These are phyloP conservation scores for Penicillium steckii DNA, from an alignment of 495 filamentous ascomycete genomes.

Conservation along the genomic window DNA sequence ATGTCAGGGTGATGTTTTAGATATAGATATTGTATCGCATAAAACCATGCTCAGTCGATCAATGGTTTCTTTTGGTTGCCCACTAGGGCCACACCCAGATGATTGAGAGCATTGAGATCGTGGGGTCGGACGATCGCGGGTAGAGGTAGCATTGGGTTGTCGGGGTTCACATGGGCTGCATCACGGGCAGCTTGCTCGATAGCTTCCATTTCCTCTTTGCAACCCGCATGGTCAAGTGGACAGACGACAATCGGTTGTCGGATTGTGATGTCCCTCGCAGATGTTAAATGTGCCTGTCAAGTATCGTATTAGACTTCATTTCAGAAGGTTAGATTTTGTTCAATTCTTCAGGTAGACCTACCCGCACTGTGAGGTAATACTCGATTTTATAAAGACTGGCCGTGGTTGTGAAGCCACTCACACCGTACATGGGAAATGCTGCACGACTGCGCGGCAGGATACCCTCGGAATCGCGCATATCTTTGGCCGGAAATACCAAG, in stretches of 20 bases:
- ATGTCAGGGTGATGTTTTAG: slow-evolving; percentile 6
- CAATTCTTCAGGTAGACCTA: slow-evolving; percentile 45
- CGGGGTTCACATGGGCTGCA: slow-evolving; percentile 77
- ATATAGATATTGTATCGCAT: not conserved
- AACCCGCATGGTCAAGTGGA: slow-evolving; percentile 89
- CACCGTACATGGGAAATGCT: slow-evolving; percentile 84
- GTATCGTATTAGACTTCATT: slow-evolving; percentile 4
- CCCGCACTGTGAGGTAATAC: slow-evolving; percentile 93
- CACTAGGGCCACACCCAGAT: slow-evolving; percentile 81
- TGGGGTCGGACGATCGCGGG: slow-evolving; percentile 74
- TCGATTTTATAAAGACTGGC: slow-evolving; percentile 97
- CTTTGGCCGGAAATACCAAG: slow-evolving; percentile 87
- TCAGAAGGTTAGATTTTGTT: not conserved
- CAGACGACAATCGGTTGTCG: slow-evolving; percentile 96
- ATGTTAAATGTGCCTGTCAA: slow-evolving; percentile 80
- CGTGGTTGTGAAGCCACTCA: slow-evolving; percentile 89
- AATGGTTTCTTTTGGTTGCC: slow-evolving; percentile 82
- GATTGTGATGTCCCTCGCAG: slow-evolving; percentile 83
- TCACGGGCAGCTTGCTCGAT: slow-evolving; percentile 95
- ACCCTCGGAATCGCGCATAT: slow-evolving; percentile 83
- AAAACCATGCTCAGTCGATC: slow-evolving; percentile 67
- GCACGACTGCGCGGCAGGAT: slow-evolving; percentile 81
- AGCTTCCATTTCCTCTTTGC: slow-evolving; percentile 97
- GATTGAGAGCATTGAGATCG: slow-evolving; percentile 72
- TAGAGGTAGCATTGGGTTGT: slow-evolving; percentile 86